A percentile compares a stretch with the other conserved stretches of the same genome.
These are phyloP conservation scores for Colletotrichum neosansevieriae DNA, from an alignment of 2,329 filamentous ascomycete species.

Conservation along the genomic window DNA sequence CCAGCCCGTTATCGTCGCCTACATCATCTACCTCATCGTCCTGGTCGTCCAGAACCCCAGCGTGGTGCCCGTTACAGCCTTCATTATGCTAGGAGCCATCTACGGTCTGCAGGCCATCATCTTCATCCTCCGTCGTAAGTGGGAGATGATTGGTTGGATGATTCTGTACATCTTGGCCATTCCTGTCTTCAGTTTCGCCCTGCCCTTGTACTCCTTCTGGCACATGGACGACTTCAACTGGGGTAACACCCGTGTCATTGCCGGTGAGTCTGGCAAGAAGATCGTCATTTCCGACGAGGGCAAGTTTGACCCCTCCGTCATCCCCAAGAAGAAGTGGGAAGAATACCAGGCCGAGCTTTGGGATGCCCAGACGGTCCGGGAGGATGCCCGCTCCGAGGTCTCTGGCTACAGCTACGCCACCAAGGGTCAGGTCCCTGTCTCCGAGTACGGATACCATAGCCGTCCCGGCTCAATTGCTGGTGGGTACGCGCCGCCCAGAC, in stretches of 20 bases:
- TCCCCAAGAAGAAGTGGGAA: conserved; percentile 99
- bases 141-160: conserved; percentile 99
- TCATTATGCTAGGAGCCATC: conserved; percentile 92
- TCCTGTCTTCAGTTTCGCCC: conserved; percentile 88
- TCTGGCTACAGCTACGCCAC: conserved; percentile 97
- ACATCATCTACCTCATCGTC: conserved; percentile 90
- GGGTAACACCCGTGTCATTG: conserved; percentile 98
- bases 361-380: conserved; percentile 89
- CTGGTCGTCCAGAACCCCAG: conserved; percentile 71
- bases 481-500: conserved; percentile 53
- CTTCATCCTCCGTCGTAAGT: conserved; percentile 95
- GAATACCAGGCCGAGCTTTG: conserved; percentile 98
- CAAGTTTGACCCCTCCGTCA: conserved; percentile 93
- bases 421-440: conserved; percentile 72
- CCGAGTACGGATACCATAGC: conserved; percentile 78
- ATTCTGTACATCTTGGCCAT: conserved; percentile 92
- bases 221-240: conserved; percentile 99
- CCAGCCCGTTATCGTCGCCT: conserved; percentile 90
- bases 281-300: conserved; percentile 95
- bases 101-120: conserved; percentile 98
- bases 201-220: conserved; percentile 98
- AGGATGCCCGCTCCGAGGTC: conserved; percentile 85
- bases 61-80: conserved; percentile 84
- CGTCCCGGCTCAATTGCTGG: conserved; percentile 66
- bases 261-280: conserved; percentile 92